phyloP scores from a whole-genome alignment of 2,329 filamentous ascomycete genomes.

The Hymenoscyphus infarciens region DNA sequence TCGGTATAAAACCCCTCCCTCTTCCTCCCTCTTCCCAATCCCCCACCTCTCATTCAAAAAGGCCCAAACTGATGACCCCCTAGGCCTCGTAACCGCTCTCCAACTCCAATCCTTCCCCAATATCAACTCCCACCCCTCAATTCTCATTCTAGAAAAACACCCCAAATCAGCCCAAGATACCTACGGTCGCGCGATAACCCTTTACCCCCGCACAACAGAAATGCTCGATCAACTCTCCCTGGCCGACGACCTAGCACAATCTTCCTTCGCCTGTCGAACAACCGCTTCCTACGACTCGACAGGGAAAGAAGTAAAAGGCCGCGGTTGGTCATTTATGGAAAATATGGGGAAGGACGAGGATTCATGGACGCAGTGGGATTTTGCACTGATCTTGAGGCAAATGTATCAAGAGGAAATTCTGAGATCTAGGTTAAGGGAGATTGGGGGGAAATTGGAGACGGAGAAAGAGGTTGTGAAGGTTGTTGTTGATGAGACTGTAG shows the following conservation, averaged over 20 bases:
- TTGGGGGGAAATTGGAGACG: conserved; percentile 23
- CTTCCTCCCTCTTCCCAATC: conserved; percentile 5
- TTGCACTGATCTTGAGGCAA: conserved; percentile 51
- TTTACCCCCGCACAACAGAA: conserved; percentile 49
- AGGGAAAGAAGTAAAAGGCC: conserved; percentile 43
- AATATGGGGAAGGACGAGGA: conserved; percentile 42
- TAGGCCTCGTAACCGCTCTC: conserved; percentile 41
- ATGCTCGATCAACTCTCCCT: conserved; percentile 49
- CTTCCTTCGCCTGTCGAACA: conserved; percentile 49
- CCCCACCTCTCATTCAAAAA: conserved; percentile 17
- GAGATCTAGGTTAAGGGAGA: conserved; percentile 38
- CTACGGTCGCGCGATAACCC: conserved; percentile 52
- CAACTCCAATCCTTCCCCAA: conserved; percentile 42
- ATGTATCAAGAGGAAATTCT: conserved; percentile 54
- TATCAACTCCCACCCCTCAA: conserved; percentile 22
- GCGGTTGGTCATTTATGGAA: conserved; percentile 52
- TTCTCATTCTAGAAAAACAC: conserved; percentile 48
- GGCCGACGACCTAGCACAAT: conserved; percentile 47
- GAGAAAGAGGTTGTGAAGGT: conserved; percentile 22
- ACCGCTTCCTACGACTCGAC: conserved; percentile 46
- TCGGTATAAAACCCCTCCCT: conserved; percentile 35
- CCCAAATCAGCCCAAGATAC: conserved; percentile 46
- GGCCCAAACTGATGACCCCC: background rate
- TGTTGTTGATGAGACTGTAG: conserved; percentile 22
- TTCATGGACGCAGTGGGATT: conserved; percentile 45